These are phyloP conservation scores for Tetraselmis chui DNA, from an alignment of 139 green algal genomes.

Conservation along the genomic window DNA sequence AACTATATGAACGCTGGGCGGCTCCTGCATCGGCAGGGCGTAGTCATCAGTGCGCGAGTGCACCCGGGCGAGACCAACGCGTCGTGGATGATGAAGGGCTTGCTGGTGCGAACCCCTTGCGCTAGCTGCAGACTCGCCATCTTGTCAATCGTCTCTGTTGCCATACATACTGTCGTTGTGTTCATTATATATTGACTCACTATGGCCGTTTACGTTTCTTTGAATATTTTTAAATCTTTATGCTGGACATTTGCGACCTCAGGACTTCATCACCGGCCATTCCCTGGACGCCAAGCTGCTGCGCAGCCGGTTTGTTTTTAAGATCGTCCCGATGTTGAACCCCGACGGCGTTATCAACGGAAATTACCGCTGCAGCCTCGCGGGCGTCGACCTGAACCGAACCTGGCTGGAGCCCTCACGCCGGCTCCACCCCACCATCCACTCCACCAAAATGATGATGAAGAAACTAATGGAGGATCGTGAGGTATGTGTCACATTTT, in stretches of 20 bases:
- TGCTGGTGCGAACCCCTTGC: conserved; percentile 16
- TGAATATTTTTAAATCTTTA: too few species aligned
- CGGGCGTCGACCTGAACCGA: conserved; percentile 70
- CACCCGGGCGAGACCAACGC: conserved; percentile 72
- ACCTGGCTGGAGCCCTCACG: conserved; percentile 44
- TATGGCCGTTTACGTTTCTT: too few species aligned
- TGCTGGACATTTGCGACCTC: too few species aligned
- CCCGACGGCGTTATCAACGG: conserved; percentile 50
- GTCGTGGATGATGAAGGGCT: conserved; percentile 71
- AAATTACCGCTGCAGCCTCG: conserved; percentile 61
- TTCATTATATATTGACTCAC: too few species aligned
- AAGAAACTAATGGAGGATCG: conserved; percentile 38
- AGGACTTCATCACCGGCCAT: conserved; percentile 46
- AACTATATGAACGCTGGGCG: neutral
- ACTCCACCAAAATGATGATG: conserved; percentile 50
- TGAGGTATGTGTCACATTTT: conserved; percentile 32
- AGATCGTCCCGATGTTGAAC: conserved; percentile 76
- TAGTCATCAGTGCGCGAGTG: conserved; percentile 51
- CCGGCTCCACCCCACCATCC: conserved; percentile 55
- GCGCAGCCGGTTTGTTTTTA: conserved; percentile 58
- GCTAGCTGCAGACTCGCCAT: too few species aligned
- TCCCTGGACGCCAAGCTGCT: conserved; percentile 40
- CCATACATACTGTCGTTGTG: too few species aligned
- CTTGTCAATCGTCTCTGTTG: too few species aligned
- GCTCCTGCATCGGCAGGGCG: neutral